A percentile compares a stretch with the other conserved stretches of the same genome.
phyloP scores from a whole-genome alignment of 2,329 filamentous ascomycete genomes.

The Huntiella decipiens region DNA sequence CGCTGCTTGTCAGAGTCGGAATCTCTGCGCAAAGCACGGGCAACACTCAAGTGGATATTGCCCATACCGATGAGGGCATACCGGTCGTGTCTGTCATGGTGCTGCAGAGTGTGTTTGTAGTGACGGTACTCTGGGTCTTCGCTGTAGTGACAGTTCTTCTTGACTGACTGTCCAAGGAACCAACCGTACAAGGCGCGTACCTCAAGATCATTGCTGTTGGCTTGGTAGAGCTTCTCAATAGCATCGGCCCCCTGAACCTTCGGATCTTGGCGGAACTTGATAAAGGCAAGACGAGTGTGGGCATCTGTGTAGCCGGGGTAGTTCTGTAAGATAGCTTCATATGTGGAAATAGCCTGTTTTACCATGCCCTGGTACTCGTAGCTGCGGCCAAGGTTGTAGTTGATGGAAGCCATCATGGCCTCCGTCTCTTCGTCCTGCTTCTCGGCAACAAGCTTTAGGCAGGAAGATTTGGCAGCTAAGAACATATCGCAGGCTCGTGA shows the following conservation, averaged over 20 bases:
- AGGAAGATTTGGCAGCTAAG: conserved; percentile 76
- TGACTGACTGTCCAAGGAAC: conserved; percentile 82
- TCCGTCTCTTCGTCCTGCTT: conserved; percentile 72
- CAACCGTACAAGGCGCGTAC: conserved; percentile 86
- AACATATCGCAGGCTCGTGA: conserved; percentile 70
- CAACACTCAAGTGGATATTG: conserved; percentile 70
- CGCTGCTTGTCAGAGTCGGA: conserved; percentile 83
- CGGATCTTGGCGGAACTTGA: conserved; percentile 62
- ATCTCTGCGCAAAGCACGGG: conserved; percentile 84
- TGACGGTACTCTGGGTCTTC: conserved; percentile 87
- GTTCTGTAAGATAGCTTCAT: conserved; percentile 65
- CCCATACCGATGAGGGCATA: conserved; percentile 95
- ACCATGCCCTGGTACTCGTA: conserved; percentile 71
- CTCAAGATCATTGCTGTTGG: conserved; percentile 70
- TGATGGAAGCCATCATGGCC: conserved; percentile 84
- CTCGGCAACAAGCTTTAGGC: conserved; percentile 47
- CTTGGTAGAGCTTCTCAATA: conserved; percentile 69
- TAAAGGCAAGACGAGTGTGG: conserved; percentile 71
- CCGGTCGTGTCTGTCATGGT: conserved; percentile 93
- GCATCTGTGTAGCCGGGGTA: conserved; percentile 90
- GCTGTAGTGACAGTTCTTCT: conserved; percentile 57
- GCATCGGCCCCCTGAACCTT: conserved; percentile 73
- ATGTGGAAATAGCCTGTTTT: conserved; percentile 73
- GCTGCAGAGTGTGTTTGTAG: conserved; percentile 88
- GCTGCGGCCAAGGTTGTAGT: conserved; percentile 84